These are phyloP conservation scores for Boechera retrofracta DNA, from an alignment of 345 rosid species.

Conservation along the genomic window DNA sequence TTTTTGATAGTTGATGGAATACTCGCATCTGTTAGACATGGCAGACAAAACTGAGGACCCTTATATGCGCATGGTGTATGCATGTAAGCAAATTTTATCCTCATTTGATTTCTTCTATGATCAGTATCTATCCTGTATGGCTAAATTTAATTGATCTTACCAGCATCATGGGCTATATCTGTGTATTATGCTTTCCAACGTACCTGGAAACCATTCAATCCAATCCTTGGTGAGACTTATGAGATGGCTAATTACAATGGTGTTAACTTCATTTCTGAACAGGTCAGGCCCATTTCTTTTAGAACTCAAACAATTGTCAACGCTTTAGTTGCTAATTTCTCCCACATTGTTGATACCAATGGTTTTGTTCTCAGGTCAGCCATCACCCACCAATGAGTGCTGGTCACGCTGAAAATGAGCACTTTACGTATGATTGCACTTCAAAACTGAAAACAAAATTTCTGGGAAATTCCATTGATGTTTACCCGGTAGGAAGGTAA, in stretches of 20 bases:
- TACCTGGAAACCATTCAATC: constrained; percentile 99
- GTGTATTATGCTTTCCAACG: constrained; percentile 87
- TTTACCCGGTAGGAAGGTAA: constrained; percentile 85
- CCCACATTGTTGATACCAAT: constrained; percentile 32
- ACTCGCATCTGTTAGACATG: constrained; percentile 79
- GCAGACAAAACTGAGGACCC: constrained; percentile 98
- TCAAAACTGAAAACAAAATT: constrained; percentile 86
- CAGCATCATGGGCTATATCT: constrained; percentile 96
- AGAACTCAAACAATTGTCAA: background rate
- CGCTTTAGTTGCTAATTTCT: constrained; percentile 15
- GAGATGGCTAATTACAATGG: constrained; percentile 84
- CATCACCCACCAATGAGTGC: constrained; percentile 92
- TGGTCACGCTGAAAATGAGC: constrained; percentile 85
- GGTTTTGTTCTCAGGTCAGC: constrained; percentile 60
- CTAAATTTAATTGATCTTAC: constrained; percentile 35
- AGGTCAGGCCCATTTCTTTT: constrained; percentile 52
- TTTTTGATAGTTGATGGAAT: constrained; percentile 87
- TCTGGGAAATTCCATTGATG: constrained; percentile 76
- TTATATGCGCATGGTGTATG: constrained; percentile 89
- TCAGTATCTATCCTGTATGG: constrained; percentile 14
- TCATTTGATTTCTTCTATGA: constrained; percentile 7
- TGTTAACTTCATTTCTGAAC: constrained; percentile 78
- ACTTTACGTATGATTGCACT: constrained; percentile 72
- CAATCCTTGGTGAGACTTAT: constrained; percentile 97
- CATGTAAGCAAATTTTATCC: constrained; percentile 56